These are phyloP conservation scores for Protomyces gravidus DNA, from an alignment of 1,139 yeast species.

Conservation along the genomic window DNA sequence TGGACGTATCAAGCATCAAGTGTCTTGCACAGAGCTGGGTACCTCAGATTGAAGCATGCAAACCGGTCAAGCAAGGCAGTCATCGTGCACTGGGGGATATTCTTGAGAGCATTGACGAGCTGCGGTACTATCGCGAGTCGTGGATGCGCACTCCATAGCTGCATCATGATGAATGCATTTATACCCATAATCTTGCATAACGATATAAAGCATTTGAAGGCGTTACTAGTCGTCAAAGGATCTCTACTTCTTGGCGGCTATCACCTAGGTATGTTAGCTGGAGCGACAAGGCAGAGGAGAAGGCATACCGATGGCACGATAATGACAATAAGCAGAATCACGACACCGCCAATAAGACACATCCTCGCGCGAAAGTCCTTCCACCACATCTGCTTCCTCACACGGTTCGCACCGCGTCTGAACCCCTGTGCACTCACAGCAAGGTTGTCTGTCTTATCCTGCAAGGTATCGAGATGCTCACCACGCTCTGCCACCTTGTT, in stretches of 20 bases:
- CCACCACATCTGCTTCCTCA: conserved; percentile 99
- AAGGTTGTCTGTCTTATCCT: conserved; percentile 82
- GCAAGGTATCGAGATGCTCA: conserved; percentile 86
- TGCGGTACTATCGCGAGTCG: conserved; percentile 68
- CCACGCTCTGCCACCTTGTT: conserved; percentile 66
- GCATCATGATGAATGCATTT: neutral
- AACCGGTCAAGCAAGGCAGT: conserved; percentile 57
- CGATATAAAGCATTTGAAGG: neutral
- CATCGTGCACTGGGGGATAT: conserved; percentile 92
- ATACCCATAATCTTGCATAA: neutral
- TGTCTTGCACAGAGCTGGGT: conserved; percentile 79
- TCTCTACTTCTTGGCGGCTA: conserved; percentile 25
- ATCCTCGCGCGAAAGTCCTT: conserved; percentile 95
- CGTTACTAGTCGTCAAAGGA: neutral
- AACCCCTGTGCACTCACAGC: conserved; percentile 94
- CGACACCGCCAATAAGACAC: conserved; percentile 78
- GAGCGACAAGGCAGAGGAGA: neutral
- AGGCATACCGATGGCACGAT: conserved; percentile 85
- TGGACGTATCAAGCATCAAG: conserved; percentile 80
- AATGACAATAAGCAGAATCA: conserved; percentile 78
- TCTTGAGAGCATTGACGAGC: conserved; percentile 77
- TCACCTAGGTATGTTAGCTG: conserved; percentile 8
- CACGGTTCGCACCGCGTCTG: conserved; percentile 95
- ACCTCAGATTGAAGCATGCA: conserved; percentile 52
- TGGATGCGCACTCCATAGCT: conserved; percentile 43